Evolutionary conservation across 371 early-diverging fungal genomes (phyloP).

Genomic region (Antonospora locustae): DNA sequence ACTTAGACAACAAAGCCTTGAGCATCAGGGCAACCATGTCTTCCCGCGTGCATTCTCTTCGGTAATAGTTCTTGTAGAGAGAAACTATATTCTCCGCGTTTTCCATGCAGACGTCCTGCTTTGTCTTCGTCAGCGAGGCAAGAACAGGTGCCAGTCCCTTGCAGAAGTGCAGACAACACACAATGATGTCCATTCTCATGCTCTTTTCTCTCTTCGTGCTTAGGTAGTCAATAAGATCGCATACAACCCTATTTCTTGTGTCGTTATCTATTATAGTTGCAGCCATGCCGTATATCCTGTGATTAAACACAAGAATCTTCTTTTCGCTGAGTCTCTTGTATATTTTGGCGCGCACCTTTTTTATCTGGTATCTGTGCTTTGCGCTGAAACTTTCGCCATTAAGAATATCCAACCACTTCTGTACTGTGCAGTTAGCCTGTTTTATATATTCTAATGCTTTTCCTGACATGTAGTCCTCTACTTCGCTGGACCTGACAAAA

Average conservation of each 20-base stretch:
- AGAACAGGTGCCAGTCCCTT: too few species aligned
- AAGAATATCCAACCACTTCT: slow-evolving; percentile 11
- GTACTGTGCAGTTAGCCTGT: background rate
- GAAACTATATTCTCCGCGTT: background rate
- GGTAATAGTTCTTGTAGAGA: background rate
- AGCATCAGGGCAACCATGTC: background rate
- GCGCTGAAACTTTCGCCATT: slow-evolving; percentile 32
- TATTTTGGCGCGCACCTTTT: slow-evolving; percentile 22
- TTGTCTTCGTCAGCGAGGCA: background rate
- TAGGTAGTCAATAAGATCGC: slow-evolving; percentile 7
- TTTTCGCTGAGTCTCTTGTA: slow-evolving; percentile 17
- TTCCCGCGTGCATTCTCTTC: background rate
- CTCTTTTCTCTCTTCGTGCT: slow-evolving; percentile 3
- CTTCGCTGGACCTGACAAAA: slow-evolving; percentile 11
- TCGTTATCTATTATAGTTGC: slow-evolving; percentile 12
- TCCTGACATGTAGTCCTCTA: too few species aligned
- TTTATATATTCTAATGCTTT: slow-evolving; percentile 11
- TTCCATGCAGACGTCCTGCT: background rate
- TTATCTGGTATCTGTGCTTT: slow-evolving; percentile 11
- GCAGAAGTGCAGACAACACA: too few species aligned
- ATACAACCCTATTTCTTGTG: slow-evolving; percentile 15
- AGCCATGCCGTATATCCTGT: slow-evolving; percentile 18
- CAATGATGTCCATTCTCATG: too few species aligned
- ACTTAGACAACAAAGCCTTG: background rate
- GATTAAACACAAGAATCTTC: slow-evolving; percentile 7